These are phyloP conservation scores for Fraxinus velutina DNA, from an alignment of 305 asterid genomes.

Conservation along the genomic window DNA sequence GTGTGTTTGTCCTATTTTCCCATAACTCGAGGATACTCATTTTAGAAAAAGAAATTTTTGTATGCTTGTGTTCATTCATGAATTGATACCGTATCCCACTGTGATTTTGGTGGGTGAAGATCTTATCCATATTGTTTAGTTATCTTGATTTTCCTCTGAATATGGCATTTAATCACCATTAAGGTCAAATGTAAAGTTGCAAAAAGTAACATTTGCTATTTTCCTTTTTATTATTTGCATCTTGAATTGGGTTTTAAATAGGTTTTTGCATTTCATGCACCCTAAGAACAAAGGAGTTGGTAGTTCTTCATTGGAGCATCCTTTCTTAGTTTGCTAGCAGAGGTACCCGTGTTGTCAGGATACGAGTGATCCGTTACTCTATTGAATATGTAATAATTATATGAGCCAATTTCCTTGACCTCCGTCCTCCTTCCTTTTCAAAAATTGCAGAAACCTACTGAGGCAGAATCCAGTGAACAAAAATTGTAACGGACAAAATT, in stretches of 20 bases:
- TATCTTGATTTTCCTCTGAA: neutral
- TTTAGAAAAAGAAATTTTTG: neutral
- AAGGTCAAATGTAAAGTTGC: neutral
- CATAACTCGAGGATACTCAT: neutral
- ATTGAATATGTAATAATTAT: neutral
- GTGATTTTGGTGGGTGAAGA: neutral
- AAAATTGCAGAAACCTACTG: too few species aligned
- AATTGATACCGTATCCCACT: neutral
- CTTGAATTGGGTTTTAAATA: neutral
- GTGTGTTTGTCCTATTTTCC: neutral
- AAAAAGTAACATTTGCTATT: neutral
- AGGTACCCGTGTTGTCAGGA: neutral
- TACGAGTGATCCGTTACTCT: neutral
- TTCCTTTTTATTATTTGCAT: neutral
- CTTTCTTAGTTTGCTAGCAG: neutral
- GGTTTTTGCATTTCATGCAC: neutral
- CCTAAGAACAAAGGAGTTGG: neutral
- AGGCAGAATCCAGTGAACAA: neutral
- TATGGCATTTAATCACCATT: neutral
- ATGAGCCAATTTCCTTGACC: neutral
- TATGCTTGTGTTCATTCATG: neutral
- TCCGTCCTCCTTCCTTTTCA: too few species aligned
- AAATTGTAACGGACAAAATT: neutral
- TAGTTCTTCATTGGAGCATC: neutral
- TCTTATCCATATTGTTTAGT: neutral